Evolutionary conservation across 164 flowering plant genomes (phyloP), one percentile per base, ranked within the genome.

Genomic region (Nelumbo lutea): DNA sequence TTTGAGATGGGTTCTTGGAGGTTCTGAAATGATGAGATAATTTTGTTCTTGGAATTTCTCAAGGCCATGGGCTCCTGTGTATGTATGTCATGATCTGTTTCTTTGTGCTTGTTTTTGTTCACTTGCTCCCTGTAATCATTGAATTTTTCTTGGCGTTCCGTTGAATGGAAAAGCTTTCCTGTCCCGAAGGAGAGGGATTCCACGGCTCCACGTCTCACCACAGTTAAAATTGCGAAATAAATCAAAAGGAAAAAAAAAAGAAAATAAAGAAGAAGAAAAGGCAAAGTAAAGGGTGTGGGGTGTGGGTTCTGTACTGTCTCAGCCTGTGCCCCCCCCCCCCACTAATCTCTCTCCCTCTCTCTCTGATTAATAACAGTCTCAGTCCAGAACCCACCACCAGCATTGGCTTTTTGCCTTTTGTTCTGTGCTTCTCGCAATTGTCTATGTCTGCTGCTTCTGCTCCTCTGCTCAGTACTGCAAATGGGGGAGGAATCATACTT

Each of bases 401-500:
- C 27, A 27, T 27, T 27, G 27, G 27, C 27, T 27, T 27, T 27
- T 27, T 27, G 27, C 27, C 27, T 27, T 27, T 27, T 27, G 27
- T 27, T 27, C 27, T 27, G 27, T 27, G 27, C 27, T 27, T 27
- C 27, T 27, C 27, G 27, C 27, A 27, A 27, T 27, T 27, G 27
- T 27, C 27, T 27, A 27, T 27, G 27, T 27, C 27, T 27, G 27
- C 27, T 27, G 27, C 27, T 27, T 27, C 27, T 27, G 27, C 27
- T 27, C 27, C 27, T 66, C 79, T 64, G 75, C 82, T 76, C 80
- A 77, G 69, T 77, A 80, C 85, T 83, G 76, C 82, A 80, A 84
- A 86, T 83, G 87, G 86, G 83, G 75, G 79, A 72, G 80, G 86
- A 84, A 84, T 84, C 88, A 83, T 75, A 73, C 80, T 83, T 83